Percentiles rank a stretch among this genome's conserved stretches.
Conservation (phyloP, 2,329 filamentous ascomycete species). For the Amphichorda felina region DNA sequence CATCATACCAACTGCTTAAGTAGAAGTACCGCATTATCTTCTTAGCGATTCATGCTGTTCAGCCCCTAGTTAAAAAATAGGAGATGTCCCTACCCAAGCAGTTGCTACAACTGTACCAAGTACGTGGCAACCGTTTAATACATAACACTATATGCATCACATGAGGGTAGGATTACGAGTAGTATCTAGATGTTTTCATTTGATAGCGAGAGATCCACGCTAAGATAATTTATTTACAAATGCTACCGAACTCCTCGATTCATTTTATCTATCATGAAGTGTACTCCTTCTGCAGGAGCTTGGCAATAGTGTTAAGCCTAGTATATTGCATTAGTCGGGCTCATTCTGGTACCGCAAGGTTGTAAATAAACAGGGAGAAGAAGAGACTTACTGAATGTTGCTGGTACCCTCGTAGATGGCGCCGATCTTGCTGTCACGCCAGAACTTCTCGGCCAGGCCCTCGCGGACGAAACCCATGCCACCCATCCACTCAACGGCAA, state of each 20-base stretch:
- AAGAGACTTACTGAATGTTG: constrained; percentile 50
- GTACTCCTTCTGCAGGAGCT: constrained; percentile 51
- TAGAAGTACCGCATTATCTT: no score
- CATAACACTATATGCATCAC: no score
- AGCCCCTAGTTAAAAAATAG: no score
- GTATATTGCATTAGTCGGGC: constrained; percentile 1
- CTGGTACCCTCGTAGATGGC: constrained; percentile 93
- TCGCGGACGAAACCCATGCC: constrained; percentile 98
- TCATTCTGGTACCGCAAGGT: no score
- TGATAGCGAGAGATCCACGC: not conserved
- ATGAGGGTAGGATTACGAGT: no score
- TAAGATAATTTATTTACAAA: no score
- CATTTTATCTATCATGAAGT: constrained; percentile 18
- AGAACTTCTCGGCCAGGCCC: constrained; percentile 95
- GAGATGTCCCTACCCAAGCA: no score
- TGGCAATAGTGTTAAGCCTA: constrained; percentile 52
- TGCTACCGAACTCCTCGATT: no score
- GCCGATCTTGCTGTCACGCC: constrained; percentile 95
- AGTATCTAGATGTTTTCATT: not conserved
- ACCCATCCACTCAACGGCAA: constrained; percentile 97
- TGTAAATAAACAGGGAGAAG: not conserved
- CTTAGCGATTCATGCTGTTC: no score
- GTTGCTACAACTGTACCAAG: no score
- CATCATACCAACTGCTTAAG: no score
- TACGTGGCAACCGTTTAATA: no score